Evolutionary conservation across 2,329 filamentous ascomycete species (phyloP).

Genomic region (Dothidotthia symphoricarpi): DNA sequence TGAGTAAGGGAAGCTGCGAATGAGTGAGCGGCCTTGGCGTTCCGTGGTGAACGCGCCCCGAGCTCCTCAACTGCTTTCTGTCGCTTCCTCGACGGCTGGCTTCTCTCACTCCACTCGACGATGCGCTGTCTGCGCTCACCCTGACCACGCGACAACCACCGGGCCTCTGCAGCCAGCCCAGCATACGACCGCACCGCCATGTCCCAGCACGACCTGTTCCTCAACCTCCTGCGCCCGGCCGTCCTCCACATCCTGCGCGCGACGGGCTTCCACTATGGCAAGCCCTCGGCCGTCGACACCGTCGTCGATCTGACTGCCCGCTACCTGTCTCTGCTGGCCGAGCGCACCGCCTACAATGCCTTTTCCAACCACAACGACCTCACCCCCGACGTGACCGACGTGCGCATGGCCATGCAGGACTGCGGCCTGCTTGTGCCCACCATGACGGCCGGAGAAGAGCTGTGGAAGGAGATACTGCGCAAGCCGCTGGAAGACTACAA

Average conservation of each 20-base stretch:
- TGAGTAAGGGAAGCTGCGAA: no score
- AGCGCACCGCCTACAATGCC: constrained; percentile 69
- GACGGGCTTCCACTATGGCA: constrained; percentile 81
- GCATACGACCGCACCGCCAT: constrained; percentile 22
- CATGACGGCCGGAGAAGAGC: constrained; percentile 65
- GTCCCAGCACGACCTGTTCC: constrained; percentile 55
- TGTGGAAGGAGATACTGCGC: constrained; percentile 56
- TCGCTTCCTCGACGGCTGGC: no score
- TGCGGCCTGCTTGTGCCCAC: constrained; percentile 72
- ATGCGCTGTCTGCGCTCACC: constrained; percentile 23
- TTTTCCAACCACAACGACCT: constrained; percentile 66
- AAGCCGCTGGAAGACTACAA: constrained; percentile 46
- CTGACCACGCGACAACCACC: background rate
- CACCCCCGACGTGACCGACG: constrained; percentile 67
- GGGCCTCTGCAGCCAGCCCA: background rate
- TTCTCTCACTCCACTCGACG: constrained; percentile 7
- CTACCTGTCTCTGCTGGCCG: constrained; percentile 74
- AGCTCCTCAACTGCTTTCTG: no score
- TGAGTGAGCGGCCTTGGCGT: no score
- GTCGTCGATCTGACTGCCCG: constrained; percentile 82
- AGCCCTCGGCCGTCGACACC: constrained; percentile 78
- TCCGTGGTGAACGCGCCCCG: no score
- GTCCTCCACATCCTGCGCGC: constrained; percentile 90
- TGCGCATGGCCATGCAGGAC: constrained; percentile 82
- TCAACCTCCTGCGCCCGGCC: constrained; percentile 79